Evolutionary conservation across 495 filamentous ascomycete species (phyloP), one percentile per base, ranked within the genome.

Genomic region (Rhizodiscina lignyota): DNA sequence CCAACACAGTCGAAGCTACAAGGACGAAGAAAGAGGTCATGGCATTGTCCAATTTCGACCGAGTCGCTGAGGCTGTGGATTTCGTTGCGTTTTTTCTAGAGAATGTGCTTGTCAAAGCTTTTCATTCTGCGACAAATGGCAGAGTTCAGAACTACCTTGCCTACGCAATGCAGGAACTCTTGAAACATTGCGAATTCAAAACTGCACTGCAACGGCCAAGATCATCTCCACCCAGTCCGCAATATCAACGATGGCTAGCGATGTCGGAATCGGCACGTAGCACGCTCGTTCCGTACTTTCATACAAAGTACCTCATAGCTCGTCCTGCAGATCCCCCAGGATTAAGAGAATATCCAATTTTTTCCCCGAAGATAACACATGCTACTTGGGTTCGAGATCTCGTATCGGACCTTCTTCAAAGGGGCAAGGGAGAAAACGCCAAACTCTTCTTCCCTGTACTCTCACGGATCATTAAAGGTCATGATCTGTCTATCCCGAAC

Each of bases 101-200:
- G 44, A 67, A 89, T 48, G 76, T 92, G 1, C 61, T 96, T 17
- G 83, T 96, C 34, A 82, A 85, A 43, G 77, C 85, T 10, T 99
- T 99, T 50, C 60, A 87, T 22, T 87, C 85, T 2, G 77, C 80
- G 6, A 85, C 73, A 2, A 89, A 93, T 48, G 77, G 85, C 0
- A 75, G 74, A 47, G 67, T 81, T 13, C 86, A 93, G 50, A 83
- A 83, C 1, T 94, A 91, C 50, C 62, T 99, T 12, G 82, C 85
- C 11, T 96, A 75, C 51, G 79, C 76, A 2, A 93, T 96, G 77
- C 89, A 99, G 54, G 79, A 89, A 45, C 64, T 99, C 5, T 67
- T 96, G 5, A 76, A 73, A 36, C 71, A 75, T 39, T 76, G 76
- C 48, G 71, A 75, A 19, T 69, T 93, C 38, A 72, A 70, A 24